Percentiles rank a stretch among this genome's conserved stretches.
phyloP scores from a whole-genome alignment of 805 yeast species.

The Ogataea degrootiae region DNA sequence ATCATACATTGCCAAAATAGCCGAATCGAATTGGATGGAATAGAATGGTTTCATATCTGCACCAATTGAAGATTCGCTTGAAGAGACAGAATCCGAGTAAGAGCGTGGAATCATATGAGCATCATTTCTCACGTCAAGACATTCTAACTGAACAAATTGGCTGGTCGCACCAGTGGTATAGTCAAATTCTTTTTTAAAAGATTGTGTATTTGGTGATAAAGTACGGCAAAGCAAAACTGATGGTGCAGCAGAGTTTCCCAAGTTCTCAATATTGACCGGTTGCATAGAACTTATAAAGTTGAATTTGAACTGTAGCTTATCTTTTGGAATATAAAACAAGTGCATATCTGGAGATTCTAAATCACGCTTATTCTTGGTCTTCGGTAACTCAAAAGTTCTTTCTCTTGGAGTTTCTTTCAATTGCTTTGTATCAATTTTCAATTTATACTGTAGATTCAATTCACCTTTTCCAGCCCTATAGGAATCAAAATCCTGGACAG shows the following conservation, averaged over 20 bases:
- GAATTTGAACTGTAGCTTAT: constrained; percentile 24
- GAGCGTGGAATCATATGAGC: constrained; percentile 50
- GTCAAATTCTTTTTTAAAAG: constrained; percentile 28
- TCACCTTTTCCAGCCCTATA: constrained; percentile 15
- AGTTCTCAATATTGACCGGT: constrained; percentile 22
- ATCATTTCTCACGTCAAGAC: constrained; percentile 40
- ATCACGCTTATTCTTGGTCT: constrained; percentile 14
- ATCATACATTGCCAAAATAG: constrained; percentile 40
- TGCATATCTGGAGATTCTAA: constrained; percentile 28
- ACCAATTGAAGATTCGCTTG: constrained; percentile 54
- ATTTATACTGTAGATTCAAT: constrained; percentile 14
- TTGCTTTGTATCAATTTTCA: constrained; percentile 31
- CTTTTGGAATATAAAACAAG: constrained; percentile 30
- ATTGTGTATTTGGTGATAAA: constrained; percentile 9
- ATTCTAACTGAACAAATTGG: constrained; percentile 36
- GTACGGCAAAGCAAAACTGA: constrained; percentile 29
- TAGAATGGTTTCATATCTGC: constrained; percentile 45
- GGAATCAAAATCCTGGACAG: constrained; percentile 26
- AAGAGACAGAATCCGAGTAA: constrained; percentile 24
- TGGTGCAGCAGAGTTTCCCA: constrained; percentile 20
- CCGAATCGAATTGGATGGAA: constrained; percentile 38
- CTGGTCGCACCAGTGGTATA: constrained; percentile 34
- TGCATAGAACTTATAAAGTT: constrained; percentile 28
- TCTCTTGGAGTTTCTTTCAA: constrained; percentile 28
- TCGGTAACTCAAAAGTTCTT: constrained; percentile 26